These are phyloP conservation scores for Aspergillus fischeri DNA, from an alignment of 2,329 filamentous ascomycete species.

Conservation along the genomic window DNA sequence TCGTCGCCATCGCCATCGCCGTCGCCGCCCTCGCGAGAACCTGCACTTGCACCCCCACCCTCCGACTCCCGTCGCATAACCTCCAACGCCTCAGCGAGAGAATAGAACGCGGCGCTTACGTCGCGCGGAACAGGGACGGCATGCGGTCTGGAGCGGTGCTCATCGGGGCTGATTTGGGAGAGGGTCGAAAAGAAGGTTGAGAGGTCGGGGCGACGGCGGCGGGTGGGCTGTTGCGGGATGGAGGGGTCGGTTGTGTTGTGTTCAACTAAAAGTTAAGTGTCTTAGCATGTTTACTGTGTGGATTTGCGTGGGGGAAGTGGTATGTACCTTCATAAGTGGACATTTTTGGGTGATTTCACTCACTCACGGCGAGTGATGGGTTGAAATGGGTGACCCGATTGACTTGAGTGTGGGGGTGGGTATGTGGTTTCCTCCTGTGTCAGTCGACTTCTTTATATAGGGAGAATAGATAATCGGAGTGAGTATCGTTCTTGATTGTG, in stretches of 20 bases:
- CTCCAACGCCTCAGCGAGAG: constrained; percentile 58
- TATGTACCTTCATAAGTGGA: constrained; percentile 40
- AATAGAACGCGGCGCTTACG: constrained; percentile 56
- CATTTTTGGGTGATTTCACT: constrained; percentile 25
- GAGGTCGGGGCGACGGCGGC: constrained; percentile 57
- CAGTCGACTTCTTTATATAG: not conserved
- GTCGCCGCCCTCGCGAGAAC: too few species aligned
- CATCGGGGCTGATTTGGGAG: constrained; percentile 51
- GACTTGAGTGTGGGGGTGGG: constrained; percentile 6
- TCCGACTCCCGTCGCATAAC: constrained; percentile 51
- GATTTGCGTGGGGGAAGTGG: not conserved
- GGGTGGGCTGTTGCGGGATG: constrained; percentile 21
- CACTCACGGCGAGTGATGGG: constrained; percentile 5
- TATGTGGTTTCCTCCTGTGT: not conserved
- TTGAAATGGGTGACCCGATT: constrained; percentile 1
- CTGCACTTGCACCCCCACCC: constrained; percentile 25
- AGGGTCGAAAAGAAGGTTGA: constrained; percentile 63
- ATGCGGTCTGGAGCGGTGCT: constrained; percentile 51
- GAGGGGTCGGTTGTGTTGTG: constrained; percentile 37
- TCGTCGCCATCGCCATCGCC: constrained; percentile 25
- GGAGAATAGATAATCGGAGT: too few species aligned
- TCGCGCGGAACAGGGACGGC: constrained; percentile 59
- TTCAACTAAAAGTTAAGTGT: constrained; percentile 28
- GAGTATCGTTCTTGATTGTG: not conserved
- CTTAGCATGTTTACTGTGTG: constrained; percentile 3